These are phyloP conservation scores for Shiraia bambusicola DNA, from an alignment of 2,329 filamentous ascomycete genomes.

Conservation along the genomic window DNA sequence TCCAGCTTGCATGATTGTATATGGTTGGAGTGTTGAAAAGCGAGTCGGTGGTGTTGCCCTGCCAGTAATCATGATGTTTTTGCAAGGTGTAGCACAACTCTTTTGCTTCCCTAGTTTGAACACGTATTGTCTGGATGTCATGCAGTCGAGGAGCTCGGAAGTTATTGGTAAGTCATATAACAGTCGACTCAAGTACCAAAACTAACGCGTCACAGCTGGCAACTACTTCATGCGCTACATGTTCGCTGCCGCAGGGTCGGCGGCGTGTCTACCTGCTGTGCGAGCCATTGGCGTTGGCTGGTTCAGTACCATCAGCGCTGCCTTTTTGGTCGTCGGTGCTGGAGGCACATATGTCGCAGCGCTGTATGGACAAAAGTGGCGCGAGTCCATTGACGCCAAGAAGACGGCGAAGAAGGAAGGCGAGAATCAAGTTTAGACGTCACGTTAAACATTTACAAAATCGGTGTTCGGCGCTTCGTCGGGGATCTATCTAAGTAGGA, in stretches of 20 bases:
- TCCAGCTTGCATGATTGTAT: constrained; percentile 66
- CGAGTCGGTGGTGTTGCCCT: constrained; percentile 58
- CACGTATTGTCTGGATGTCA: constrained; percentile 80
- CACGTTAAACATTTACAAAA: too few species aligned
- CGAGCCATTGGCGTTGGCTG: constrained; percentile 75
- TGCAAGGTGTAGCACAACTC: constrained; percentile 72
- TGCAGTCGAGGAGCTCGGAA: constrained; percentile 69
- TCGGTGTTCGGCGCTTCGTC: too few species aligned
- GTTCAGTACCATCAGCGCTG: constrained; percentile 71
- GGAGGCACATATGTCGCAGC: constrained; percentile 52
- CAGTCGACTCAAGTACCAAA: background rate
- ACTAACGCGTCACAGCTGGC: constrained; percentile 52
- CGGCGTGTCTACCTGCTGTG: constrained; percentile 72
- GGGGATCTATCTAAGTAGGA: too few species aligned
- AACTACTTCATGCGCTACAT: constrained; percentile 80
- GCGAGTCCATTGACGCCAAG: constrained; percentile 56
- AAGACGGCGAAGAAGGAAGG: constrained; percentile 44
- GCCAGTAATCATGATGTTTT: constrained; percentile 72
- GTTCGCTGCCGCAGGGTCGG: constrained; percentile 70
- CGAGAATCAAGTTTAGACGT: constrained; percentile 21
- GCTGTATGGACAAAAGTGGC: constrained; percentile 54
- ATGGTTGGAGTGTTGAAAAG: constrained; percentile 65
- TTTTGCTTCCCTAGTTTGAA: constrained; percentile 76
- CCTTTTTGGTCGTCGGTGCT: constrained; percentile 56
- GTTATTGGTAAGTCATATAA: constrained; percentile 55